A percentile compares a stretch with the other conserved stretches of the same genome.
Conservation (phyloP, 768 basidiomycete species). For the Pisolithus microcarpus region DNA sequence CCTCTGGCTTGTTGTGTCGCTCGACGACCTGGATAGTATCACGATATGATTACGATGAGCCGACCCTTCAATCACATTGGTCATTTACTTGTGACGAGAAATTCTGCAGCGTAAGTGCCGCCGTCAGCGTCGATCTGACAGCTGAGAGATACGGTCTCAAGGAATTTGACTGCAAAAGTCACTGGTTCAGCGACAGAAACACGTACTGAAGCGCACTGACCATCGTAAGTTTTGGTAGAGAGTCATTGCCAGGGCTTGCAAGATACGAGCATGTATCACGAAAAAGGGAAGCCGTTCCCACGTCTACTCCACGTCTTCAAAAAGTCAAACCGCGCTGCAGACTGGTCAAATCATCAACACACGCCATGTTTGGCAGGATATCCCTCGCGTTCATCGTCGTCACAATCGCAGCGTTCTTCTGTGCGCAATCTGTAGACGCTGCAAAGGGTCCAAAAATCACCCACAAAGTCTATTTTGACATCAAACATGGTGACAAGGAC, state of each 20-base stretch:
- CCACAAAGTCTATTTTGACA: constrained; percentile 90
- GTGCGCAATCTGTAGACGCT: constrained; percentile 66
- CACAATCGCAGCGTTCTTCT: constrained; percentile 63
- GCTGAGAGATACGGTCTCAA: constrained; percentile 93
- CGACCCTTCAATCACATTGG: constrained; percentile 4
- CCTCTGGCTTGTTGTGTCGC: constrained; percentile 94
- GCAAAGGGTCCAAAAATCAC: constrained; percentile 87
- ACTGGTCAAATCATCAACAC: too few relatives aligned
- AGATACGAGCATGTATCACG: too few relatives aligned
- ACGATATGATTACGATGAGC: constrained; percentile 12
- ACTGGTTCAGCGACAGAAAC: constrained; percentile 2
- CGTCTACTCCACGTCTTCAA: too few relatives aligned
- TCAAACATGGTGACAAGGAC: constrained; percentile 83
- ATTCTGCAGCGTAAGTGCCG: constrained; percentile 93
- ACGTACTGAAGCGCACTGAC: too few relatives aligned
- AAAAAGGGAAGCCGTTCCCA: too few relatives aligned
- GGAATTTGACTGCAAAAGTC: constrained; percentile 71
- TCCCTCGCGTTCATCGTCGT: constrained; percentile 56
- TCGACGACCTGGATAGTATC: constrained; percentile 69
- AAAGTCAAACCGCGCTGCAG: too few relatives aligned
- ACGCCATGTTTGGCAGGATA: constrained; percentile 50
- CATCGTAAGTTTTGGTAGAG: too few relatives aligned
- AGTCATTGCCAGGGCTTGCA: too few relatives aligned
- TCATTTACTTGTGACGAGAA: constrained; percentile 85
- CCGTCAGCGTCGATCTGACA: constrained; percentile 94